phyloP scores from a whole-genome alignment of 2,329 filamentous ascomycete genomes.

The Phyllosticta citribraziliensis region DNA sequence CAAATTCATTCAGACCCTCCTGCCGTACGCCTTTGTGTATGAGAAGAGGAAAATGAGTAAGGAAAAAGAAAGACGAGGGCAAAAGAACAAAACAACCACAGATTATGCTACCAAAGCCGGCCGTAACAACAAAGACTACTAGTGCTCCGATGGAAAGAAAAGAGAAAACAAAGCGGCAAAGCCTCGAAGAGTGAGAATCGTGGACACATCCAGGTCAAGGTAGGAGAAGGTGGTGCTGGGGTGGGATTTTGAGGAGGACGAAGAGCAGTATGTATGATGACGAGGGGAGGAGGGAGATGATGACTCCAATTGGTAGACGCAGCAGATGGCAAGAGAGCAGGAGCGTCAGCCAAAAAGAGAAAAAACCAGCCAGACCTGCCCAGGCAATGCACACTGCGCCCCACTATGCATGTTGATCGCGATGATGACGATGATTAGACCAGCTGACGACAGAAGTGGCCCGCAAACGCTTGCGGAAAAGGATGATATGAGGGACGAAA shows the following conservation, averaged over 20 bases:
- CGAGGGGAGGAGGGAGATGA: conserved; percentile 4
- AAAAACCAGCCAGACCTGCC: conserved; percentile 2
- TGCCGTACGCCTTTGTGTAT: background rate
- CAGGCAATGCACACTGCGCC: conserved; percentile 7
- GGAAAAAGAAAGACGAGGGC: background rate
- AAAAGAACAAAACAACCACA: conserved; percentile 5
- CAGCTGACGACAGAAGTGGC: conserved; percentile 6
- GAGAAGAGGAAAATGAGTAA: background rate
- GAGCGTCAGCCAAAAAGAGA: background rate
- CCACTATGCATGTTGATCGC: conserved; percentile 9
- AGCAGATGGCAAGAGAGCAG: background rate
- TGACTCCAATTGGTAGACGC: background rate
- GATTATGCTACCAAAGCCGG: conserved; percentile 11
- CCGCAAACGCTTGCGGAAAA: conserved; percentile 4
- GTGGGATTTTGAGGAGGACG: conserved; percentile 1
- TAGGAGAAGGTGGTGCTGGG: background rate
- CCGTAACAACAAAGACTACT: conserved; percentile 5
- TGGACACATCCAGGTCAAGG: conserved; percentile 10
- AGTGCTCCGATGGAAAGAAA: background rate
- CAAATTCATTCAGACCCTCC: background rate
- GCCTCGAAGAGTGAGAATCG: conserved; percentile 3
- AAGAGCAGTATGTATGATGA: conserved; percentile 9
- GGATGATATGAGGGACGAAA: conserved; percentile 8
- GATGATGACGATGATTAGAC: conserved; percentile 4
- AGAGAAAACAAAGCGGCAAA: conserved; percentile 6